A percentile compares a stretch with the other conserved stretches of the same genome.
Conservation (phyloP, 2,329 filamentous ascomycete genomes). For the Periconia sp. region DNA sequence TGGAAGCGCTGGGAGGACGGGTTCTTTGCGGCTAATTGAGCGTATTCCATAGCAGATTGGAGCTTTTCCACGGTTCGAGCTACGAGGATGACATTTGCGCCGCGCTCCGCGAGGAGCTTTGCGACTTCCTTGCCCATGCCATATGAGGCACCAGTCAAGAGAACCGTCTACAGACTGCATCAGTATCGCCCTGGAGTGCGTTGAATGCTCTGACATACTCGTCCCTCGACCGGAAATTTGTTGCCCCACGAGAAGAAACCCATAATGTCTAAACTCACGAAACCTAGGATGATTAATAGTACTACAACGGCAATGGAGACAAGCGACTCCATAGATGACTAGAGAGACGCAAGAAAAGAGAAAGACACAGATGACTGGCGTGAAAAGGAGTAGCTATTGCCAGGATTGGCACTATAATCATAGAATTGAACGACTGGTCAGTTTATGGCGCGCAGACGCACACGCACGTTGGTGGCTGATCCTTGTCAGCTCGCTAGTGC, state of each 20-base stretch:
- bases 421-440: no score
- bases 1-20: conserved; percentile 77
- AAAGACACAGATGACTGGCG: neutral
- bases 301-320: conserved; percentile 29
- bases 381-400: conserved; percentile 1
- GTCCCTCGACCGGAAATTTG: conserved; percentile 83
- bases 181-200: neutral
- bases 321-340: conserved; percentile 27
- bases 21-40: conserved; percentile 71
- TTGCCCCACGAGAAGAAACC: conserved; percentile 72
- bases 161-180: conserved; percentile 68
- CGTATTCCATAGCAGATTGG: conserved; percentile 68
- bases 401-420: neutral
- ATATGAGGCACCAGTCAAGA: conserved; percentile 91
- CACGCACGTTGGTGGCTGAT: no score
- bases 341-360: neutral
- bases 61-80: conserved; percentile 80
- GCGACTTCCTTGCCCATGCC: conserved; percentile 85
- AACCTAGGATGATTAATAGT: conserved; percentile 43
- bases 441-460: no score
- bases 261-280: conserved; percentile 62
- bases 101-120: conserved; percentile 76
- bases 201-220: conserved; percentile 58
- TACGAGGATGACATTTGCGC: conserved; percentile 85
- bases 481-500: conserved; percentile 5